These are phyloP conservation scores for Gossypium stocksii DNA, from an alignment of 345 rosid species.

Conservation along the genomic window DNA sequence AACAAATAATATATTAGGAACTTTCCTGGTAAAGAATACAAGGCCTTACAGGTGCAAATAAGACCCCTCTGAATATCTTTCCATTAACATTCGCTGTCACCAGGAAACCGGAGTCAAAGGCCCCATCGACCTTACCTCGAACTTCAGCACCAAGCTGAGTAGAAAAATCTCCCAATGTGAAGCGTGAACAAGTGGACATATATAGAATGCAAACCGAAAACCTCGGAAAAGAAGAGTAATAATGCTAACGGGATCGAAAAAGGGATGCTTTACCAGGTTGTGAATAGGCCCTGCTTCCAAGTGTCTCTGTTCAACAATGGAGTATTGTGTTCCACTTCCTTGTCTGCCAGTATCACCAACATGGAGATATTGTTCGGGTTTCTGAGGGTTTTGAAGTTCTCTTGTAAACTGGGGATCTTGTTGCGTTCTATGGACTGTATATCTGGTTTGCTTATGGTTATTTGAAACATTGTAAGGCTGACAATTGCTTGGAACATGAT, in stretches of 20 bases:
- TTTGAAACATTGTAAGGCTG: slow-evolving; percentile 21
- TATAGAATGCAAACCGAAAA: neutral
- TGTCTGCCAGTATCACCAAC: slow-evolving; percentile 21
- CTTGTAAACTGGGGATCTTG: slow-evolving; percentile 20
- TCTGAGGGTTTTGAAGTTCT: slow-evolving; percentile 20
- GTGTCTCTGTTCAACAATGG: slow-evolving; percentile 20
- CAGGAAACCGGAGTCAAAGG: slow-evolving; percentile 64
- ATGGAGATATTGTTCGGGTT: slow-evolving; percentile 25
- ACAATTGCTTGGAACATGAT: slow-evolving; percentile 26
- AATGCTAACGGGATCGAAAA: neutral
- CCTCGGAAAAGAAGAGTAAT: too few relatives aligned
- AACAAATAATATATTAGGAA: slow-evolving; percentile 17
- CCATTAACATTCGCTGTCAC: slow-evolving; percentile 65
- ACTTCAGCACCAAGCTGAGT: slow-evolving; percentile 63
- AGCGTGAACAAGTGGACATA: too few relatives aligned
- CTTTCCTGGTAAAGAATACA: neutral
- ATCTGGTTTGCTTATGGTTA: slow-evolving; percentile 25
- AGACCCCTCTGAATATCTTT: slow-evolving; percentile 61
- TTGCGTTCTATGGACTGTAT: slow-evolving; percentile 19
- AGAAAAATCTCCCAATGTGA: neutral
- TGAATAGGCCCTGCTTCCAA: slow-evolving; percentile 25
- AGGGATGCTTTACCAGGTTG: slow-evolving; percentile 39
- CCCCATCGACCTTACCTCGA: slow-evolving; percentile 62
- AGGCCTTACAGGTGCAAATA: slow-evolving; percentile 60
- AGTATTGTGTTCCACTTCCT: slow-evolving; percentile 22